Evolutionary conservation across 768 basidiomycete species (phyloP), one percentile per base, ranked within the genome.

Genomic region (Kwoniella sp.): DNA sequence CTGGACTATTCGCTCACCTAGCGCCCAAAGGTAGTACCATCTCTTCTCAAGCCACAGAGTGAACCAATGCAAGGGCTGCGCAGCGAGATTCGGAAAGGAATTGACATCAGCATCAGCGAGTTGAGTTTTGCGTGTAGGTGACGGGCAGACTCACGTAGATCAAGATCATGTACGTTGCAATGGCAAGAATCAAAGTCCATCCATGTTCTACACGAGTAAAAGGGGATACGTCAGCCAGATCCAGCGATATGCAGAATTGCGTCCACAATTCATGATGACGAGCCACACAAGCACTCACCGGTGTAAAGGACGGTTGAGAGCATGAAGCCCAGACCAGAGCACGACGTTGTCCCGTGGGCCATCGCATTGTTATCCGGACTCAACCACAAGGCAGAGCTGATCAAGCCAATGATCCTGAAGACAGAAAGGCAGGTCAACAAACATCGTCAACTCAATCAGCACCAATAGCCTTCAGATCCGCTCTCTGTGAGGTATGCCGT

Each of bases 111-210:
- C 51, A 28, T 8, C 53, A 29, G 11, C 9, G n/a, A n/a, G n/a
- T n/a, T n/a, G n/a, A n/a, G n/a, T n/a, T n/a, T n/a, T n/a, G n/a
- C n/a, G n/a, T n/a, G n/a, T n/a, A n/a, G n/a, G n/a, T n/a, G n/a
- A n/a, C n/a, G n/a, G n/a, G n/a, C n/a, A 22, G 17, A 74, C 79
- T 64, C 51, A 79, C 79, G 52, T 81, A 75, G 55, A 80, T 78
- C 26, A 82, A 72, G 63, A 82, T 81, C 68, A 82, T 71, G 50
- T 75, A 82, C 0, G 81, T 82, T 23, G 76, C 74, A 12, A 78
- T 55, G 31, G 79, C 79, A 2, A 82, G 66, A n/a, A 68, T 53
- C 9, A 81, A 65, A 3, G 80, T 82, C 78, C 80, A 81, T 12
- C 81, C 53, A 61, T 82, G 81, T 70, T 82, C 80, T 75, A 55